Evolutionary conservation across 805 yeast genomes (phyloP).

Genomic region (Komagataella phaffii): DNA sequence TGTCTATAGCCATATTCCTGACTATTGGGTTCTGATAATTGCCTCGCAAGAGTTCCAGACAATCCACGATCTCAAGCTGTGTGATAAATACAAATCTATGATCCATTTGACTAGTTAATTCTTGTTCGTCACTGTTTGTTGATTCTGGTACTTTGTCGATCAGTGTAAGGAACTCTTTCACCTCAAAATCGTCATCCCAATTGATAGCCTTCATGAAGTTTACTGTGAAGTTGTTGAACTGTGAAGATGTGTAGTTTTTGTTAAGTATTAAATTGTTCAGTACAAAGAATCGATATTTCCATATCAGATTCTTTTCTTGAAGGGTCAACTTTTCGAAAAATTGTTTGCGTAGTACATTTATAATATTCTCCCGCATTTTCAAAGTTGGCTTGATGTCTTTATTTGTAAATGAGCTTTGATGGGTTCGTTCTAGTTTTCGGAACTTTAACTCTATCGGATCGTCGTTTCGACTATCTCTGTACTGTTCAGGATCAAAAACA

Average conservation of each 20-base stretch:
- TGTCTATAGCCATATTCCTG: constrained; percentile 77
- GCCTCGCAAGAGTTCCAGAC: constrained; percentile 69
- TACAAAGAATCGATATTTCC: constrained; percentile 82
- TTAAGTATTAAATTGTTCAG: constrained; percentile 33
- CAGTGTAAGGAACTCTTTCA: constrained; percentile 48
- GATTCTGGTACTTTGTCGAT: not conserved
- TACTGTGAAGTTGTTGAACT: constrained; percentile 21
- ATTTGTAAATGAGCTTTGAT: constrained; percentile 65
- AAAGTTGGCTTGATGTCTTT: constrained; percentile 84
- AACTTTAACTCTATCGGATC: constrained; percentile 88
- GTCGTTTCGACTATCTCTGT: constrained; percentile 23
- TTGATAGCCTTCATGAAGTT: constrained; percentile 80
- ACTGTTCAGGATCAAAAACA: constrained; percentile 3
- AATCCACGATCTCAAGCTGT: constrained; percentile 21
- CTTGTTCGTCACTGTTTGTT: not conserved
- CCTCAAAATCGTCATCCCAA: constrained; percentile 78
- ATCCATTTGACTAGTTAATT: not conserved
- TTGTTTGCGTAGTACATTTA: constrained; percentile 58
- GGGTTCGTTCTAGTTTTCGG: constrained; percentile 72
- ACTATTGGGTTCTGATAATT: constrained; percentile 61
- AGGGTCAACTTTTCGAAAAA: constrained; percentile 74
- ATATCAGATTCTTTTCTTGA: constrained; percentile 72
- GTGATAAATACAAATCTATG: constrained; percentile 12
- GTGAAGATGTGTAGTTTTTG: constrained; percentile 14
- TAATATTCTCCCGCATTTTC: constrained; percentile 60